Evolutionary conservation across 1,139 yeast genomes (phyloP).

Genomic region (Yamadazyma conglobata): DNA sequence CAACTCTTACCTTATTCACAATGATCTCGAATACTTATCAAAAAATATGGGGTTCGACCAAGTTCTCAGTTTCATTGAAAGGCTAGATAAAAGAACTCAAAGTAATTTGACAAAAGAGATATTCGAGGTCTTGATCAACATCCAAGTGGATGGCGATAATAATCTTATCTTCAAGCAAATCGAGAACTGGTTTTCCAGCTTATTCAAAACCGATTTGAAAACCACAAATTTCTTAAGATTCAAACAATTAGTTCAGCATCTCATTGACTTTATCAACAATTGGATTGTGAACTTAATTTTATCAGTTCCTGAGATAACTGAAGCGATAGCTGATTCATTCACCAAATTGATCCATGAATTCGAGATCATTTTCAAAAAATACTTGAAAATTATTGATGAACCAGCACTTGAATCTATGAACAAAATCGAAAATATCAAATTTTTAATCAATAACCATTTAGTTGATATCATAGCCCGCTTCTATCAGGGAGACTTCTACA

Average conservation of each 20-base stretch:
- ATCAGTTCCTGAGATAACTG: constrained; percentile 33
- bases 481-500: constrained; percentile 71
- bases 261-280: constrained; percentile 30
- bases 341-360: constrained; percentile 23
- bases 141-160: constrained; percentile 11
- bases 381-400: constrained; percentile 15
- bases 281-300: constrained; percentile 29
- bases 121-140: constrained; percentile 11
- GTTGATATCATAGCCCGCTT: constrained; percentile 68
- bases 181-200: constrained; percentile 22
- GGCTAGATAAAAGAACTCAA: constrained; percentile 15
- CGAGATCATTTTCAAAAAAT: constrained; percentile 18
- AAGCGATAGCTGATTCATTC: constrained; percentile 31
- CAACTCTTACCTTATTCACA: constrained; percentile 32
- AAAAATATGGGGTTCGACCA: constrained; percentile 8
- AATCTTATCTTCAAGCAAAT: constrained; percentile 6
- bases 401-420: constrained; percentile 29
- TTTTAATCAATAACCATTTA: constrained; percentile 53
- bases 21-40: constrained; percentile 32
- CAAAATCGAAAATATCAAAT: constrained; percentile 42
- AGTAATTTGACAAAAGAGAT: constrained; percentile 11
- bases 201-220: constrained; percentile 22
- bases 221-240: constrained; percentile 28
- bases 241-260: constrained; percentile 23
- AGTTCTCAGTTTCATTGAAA: constrained; percentile 10